phyloP scores from a whole-genome alignment of 2,329 filamentous ascomycete species.

The Volutella citrinella region DNA sequence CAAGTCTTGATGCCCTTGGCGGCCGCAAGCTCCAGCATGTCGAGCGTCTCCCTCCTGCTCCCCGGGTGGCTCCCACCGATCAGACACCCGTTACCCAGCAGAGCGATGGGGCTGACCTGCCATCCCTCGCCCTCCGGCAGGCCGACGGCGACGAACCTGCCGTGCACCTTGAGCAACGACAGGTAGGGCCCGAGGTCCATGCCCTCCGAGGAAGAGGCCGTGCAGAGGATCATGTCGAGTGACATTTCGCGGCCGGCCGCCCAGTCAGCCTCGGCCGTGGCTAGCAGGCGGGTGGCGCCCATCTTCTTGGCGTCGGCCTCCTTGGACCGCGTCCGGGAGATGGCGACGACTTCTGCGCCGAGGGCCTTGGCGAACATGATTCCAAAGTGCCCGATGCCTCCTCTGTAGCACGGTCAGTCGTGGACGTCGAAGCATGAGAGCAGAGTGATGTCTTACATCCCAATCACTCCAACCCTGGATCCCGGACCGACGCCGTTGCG shows the following conservation, averaged over 20 bases:
- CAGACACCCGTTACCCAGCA: constrained; percentile 52
- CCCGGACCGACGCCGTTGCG: constrained; percentile 60
- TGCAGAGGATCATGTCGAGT: constrained; percentile 53
- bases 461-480: constrained; percentile 59
- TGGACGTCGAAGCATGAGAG: constrained; percentile 30
- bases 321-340: constrained; percentile 49
- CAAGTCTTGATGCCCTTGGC: constrained; percentile 50
- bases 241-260: constrained; percentile 41
- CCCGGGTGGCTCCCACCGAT: constrained; percentile 42
- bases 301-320: constrained; percentile 48
- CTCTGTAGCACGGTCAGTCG: constrained; percentile 25
- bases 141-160: constrained; percentile 61
- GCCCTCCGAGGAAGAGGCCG: constrained; percentile 29
- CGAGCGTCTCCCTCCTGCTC: constrained; percentile 47
- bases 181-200: constrained; percentile 61
- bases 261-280: constrained; percentile 41
- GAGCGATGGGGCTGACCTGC: constrained; percentile 48
- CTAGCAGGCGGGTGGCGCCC: constrained; percentile 45
- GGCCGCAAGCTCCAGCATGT: constrained; percentile 53
- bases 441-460: too few species aligned
- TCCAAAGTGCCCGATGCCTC: constrained; percentile 63
- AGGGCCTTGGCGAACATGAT: constrained; percentile 62
- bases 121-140: constrained; percentile 49
- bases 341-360: constrained; percentile 54
- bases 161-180: constrained; percentile 51